Evolutionary conservation across 345 rosid genomes (phyloP).

Genomic region (Hibiscus mutabilis): DNA sequence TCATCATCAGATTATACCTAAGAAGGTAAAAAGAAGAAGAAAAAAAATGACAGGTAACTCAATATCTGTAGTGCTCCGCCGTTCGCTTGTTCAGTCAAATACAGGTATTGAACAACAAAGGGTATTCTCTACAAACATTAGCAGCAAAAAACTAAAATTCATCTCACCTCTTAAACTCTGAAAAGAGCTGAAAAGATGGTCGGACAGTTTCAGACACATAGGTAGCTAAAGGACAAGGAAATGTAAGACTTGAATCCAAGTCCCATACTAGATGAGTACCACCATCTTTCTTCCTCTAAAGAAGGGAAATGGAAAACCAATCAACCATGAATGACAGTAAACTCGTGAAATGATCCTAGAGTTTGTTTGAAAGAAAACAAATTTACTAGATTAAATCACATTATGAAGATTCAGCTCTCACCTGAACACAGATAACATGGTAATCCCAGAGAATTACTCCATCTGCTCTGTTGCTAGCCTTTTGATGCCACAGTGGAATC

Average conservation of each 20-base stretch:
- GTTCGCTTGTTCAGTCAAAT: background rate
- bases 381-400: background rate
- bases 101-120: background rate
- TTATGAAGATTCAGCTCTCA: conserved; percentile 10
- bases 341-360: conserved; percentile 1
- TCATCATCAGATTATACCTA: background rate
- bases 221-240: conserved; percentile 62
- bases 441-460: conserved; percentile 84
- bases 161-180: conserved; percentile 84
- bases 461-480: conserved; percentile 77
- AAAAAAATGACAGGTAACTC: background rate
- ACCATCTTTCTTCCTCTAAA: conserved; percentile 46
- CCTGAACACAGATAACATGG: conserved; percentile 85
- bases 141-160: background rate
- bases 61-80: too few species aligned
- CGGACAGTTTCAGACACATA: conserved; percentile 60
- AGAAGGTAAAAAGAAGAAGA: background rate
- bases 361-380: background rate
- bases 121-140: background rate
- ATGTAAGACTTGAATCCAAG: conserved; percentile 72
- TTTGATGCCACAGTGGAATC: conserved; percentile 94
- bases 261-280: conserved; percentile 62
- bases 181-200: conserved; percentile 68
- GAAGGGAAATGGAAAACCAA: background rate
- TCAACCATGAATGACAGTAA: background rate